Conservation (phyloP, 2,329 filamentous ascomycete species). For the Trichoderma guizhouense region DNA sequence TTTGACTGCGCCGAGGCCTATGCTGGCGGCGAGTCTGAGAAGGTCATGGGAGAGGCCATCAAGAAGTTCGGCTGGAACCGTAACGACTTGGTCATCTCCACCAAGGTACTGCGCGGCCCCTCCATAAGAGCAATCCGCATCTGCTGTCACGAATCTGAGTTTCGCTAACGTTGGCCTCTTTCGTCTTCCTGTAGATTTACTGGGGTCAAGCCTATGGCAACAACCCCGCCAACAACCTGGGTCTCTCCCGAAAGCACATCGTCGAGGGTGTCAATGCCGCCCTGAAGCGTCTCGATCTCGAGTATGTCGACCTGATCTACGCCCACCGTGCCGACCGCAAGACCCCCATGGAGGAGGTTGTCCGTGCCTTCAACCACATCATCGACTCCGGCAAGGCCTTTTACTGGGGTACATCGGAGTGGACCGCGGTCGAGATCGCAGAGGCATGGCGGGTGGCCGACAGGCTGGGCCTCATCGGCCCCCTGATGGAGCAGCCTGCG, state of each 20-base stretch:
- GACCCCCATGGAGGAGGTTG: slow-evolving; percentile 68
- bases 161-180: background rate
- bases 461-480: slow-evolving; percentile 58
- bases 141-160: background rate
- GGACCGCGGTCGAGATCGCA: slow-evolving; percentile 63
- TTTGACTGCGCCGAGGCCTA: slow-evolving; percentile 61
- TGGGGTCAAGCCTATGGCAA: slow-evolving; percentile 60
- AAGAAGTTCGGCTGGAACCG: slow-evolving; percentile 59
- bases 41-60: slow-evolving; percentile 60
- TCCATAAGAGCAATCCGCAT: background rate
- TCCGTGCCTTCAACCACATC: slow-evolving; percentile 67
- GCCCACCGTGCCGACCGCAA: slow-evolving; percentile 65
- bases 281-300: slow-evolving; percentile 54
- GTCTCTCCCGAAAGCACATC: slow-evolving; percentile 66
- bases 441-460: slow-evolving; percentile 61
- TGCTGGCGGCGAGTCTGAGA: slow-evolving; percentile 57
- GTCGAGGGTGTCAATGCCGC: slow-evolving; percentile 62
- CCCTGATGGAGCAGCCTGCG: slow-evolving; percentile 63
- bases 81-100: slow-evolving; percentile 59
- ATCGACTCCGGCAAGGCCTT: slow-evolving; percentile 66
- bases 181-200: slow-evolving; percentile 48
- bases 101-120: slow-evolving; percentile 43
- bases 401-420: slow-evolving; percentile 70
- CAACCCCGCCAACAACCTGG: slow-evolving; percentile 63
- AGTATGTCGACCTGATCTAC: slow-evolving; percentile 66